Base-by-base conservation (phyloP, 2,329 filamentous ascomycete genomes). In the Eutypa lata region DNA sequence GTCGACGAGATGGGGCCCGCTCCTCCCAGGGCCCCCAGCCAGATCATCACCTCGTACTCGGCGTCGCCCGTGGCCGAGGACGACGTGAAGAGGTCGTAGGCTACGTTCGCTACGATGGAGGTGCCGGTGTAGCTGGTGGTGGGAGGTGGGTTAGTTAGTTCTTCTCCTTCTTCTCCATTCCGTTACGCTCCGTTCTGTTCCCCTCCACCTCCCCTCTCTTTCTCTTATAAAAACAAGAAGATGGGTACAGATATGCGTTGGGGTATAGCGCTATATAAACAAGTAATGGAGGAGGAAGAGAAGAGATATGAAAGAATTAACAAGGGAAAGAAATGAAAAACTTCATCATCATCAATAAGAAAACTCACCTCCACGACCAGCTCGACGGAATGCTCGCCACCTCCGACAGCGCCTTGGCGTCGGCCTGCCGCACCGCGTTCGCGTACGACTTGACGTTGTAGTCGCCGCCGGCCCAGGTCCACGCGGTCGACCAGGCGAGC, bases 31-130 rank as follows among this genome's bases (percentile, higher is more conserved):
- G 63, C 62, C 16, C 55, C 62, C 6, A 66, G 61, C 63, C 63
- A 65, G 46, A 65, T 49, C 64, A 66, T 87, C 63, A 86, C 74
- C 68, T 86, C 83, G 64, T 82, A 84, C 60, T 81, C 72, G n/a
- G 74, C 64, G 42, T 72, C 74, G 22, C 66, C 67, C 13, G 75
- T 70, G 16, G 73, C 71, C 21, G 74, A 72, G 13, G 68, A 68
- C 3, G 72, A 71, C 18, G 80, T 80, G 70, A 84, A 86, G 43
- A 85, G 63, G 64, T 85, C 81, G 63, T 84, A 86, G 24, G 81
- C 72, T 8, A 86, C 82, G 61, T 86, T 73, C 45, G 80, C 78
- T 40, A 82, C 71, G 43, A 83, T 64, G 55, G 63, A 59, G 49
- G 65, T 71, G 56, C 78, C 79, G 10, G 72, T 73, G 68, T 84